Conservation (phyloP, 495 filamentous ascomycete species). For the Aspergillus ellipticus region DNA sequence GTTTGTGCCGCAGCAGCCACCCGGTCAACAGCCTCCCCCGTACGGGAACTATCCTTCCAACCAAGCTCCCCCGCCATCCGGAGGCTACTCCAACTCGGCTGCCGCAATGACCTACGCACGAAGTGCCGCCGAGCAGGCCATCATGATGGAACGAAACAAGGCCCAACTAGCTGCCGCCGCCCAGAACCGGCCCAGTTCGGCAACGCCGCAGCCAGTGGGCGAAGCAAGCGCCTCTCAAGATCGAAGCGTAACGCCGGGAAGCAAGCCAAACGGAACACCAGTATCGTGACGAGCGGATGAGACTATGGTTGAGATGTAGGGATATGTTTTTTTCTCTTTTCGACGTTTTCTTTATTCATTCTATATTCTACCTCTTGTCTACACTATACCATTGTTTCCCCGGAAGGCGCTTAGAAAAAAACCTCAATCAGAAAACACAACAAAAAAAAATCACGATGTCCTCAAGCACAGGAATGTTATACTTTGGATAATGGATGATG, state of each 20-base stretch:
- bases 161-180: conserved; percentile 35
- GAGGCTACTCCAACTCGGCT: conserved; percentile 37
- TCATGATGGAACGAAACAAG: conserved; percentile 43
- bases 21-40: conserved; percentile 16
- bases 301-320: not conserved
- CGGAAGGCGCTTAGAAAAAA: not conserved
- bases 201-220: conserved; percentile 38
- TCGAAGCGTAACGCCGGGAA: conserved; percentile 37
- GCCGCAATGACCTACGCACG: conserved; percentile 39
- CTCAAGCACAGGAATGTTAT: too few species aligned
- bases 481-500: too few species aligned
- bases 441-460: not conserved
- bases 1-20: conserved; percentile 28
- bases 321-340: not conserved
- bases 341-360: not conserved
- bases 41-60: conserved; percentile 25
- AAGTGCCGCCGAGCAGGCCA: conserved; percentile 46
- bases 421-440: not conserved
- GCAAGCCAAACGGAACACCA: conserved; percentile 43
- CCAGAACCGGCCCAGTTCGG: conserved; percentile 20
- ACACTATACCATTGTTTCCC: not conserved
- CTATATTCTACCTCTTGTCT: not conserved
- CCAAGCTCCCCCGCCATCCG: conserved; percentile 28
- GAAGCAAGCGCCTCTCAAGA: conserved; percentile 31
- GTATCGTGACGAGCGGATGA: conserved; percentile 24